Conservation (phyloP, 139 green algal species). For the Coccomyxa sp. region DNA sequence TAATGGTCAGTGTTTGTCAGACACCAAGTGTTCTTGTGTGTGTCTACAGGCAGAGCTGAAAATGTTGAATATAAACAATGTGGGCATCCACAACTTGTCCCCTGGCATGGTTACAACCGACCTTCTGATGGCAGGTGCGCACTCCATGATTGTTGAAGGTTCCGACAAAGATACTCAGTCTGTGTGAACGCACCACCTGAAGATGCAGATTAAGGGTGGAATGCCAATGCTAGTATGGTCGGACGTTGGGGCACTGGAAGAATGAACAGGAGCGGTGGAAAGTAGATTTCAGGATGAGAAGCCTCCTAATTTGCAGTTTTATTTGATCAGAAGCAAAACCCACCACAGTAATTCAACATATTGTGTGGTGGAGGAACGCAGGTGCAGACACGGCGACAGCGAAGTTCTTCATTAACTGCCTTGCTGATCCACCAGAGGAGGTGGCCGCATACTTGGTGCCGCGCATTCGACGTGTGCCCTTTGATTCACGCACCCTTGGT, state of each 20-base stretch:
- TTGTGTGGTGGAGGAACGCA: not conserved
- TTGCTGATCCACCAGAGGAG: constrained; percentile 70
- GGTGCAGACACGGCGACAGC: constrained; percentile 50
- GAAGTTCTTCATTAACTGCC: constrained; percentile 96
- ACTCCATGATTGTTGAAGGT: not conserved
- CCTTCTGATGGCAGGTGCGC: constrained; percentile 79
- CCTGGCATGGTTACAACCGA: constrained; percentile 94
- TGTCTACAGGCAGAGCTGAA: constrained; percentile 27
- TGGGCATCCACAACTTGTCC: constrained; percentile 82
- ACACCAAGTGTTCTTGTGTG: not conserved
- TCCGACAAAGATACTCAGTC: not conserved
- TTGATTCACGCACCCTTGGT: constrained; percentile 24
- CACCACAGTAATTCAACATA: not conserved
- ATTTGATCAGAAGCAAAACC: too few relatives aligned
- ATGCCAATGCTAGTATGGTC: too few relatives aligned
- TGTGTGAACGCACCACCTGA: too few relatives aligned
- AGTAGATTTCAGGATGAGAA: too few relatives aligned
- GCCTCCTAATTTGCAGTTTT: too few relatives aligned
- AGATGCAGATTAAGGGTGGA: too few relatives aligned
- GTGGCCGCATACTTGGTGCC: constrained; percentile 81
- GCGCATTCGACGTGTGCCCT: constrained; percentile 62
- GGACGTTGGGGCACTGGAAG: too few relatives aligned
- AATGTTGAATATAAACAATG: constrained; percentile 54
- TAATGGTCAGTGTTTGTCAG: too few relatives aligned
- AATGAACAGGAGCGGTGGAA: too few relatives aligned